These are phyloP conservation scores for Phytophthora meadii DNA, from an alignment of 352 stramenopile species.

Conservation along the genomic window DNA sequence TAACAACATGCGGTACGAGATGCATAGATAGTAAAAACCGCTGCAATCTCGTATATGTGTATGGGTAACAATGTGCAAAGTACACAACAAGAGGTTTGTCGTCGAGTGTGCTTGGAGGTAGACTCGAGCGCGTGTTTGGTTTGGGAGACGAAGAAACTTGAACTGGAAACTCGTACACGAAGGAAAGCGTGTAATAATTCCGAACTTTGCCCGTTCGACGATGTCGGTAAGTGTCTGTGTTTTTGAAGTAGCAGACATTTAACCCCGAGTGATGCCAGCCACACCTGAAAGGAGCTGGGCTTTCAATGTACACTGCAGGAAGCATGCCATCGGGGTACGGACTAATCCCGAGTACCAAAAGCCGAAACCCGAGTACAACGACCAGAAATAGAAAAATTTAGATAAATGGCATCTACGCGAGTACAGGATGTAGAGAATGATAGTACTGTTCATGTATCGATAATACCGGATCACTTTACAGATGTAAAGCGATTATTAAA, in stretches of 20 bases:
- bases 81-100: slow-evolving; percentile 52
- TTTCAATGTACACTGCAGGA: slow-evolving; percentile 70
- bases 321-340: slow-evolving; percentile 90
- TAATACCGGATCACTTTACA: too few relatives aligned
- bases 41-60: slow-evolving; percentile 85
- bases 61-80: slow-evolving; percentile 88
- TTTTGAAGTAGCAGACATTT: slow-evolving; percentile 89
- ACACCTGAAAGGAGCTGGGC: slow-evolving; percentile 18
- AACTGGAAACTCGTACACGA: slow-evolving; percentile 69
- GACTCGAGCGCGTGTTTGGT: not conserved
- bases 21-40: slow-evolving; percentile 59
- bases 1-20: too few relatives aligned
- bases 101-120: slow-evolving; percentile 2
- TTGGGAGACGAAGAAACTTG: slow-evolving; percentile 7
- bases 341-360: too few relatives aligned
- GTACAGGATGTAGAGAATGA: too few relatives aligned
- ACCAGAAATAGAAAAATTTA: too few relatives aligned
- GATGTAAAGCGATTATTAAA: too few relatives aligned
- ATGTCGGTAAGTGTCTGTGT: slow-evolving; percentile 71
- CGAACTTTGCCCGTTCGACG: slow-evolving; percentile 50
- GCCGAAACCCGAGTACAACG: too few relatives aligned
- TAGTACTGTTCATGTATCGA: too few relatives aligned
- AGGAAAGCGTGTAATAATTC: slow-evolving; percentile 81
- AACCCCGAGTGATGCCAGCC: slow-evolving; percentile 75
- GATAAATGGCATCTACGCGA: too few relatives aligned